Evolutionary conservation across 768 basidiomycete genomes (phyloP), one percentile per base, ranked within the genome.

Genomic region (Kwoniella mangroviensis): DNA sequence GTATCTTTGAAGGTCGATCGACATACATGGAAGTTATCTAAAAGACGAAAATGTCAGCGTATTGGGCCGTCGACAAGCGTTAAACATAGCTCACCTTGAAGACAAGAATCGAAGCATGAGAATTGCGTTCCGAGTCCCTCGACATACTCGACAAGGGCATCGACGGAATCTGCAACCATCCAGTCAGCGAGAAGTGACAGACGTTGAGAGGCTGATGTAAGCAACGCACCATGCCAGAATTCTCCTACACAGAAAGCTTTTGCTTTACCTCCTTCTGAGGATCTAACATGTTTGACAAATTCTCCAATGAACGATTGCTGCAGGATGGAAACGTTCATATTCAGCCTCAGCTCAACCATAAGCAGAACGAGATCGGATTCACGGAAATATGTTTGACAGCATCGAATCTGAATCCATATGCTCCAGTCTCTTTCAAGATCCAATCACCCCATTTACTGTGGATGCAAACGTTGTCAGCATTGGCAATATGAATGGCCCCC

Each of bases 41-140:
- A 28, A 63, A 68, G 57, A 72, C 22, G 24, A 19, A 1, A 12
- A n/a, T 57, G 59, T 49, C 26, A 55, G n/a, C 51, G n/a, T 26
- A 28, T 49, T 26, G 41, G 19, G 43, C 22, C 17, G 40, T 28
- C 12, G 4, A 13, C 49, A 34, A 19, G 1, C 21, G 7, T 22
- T 52, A 24, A 55, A 26, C 40, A 11, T 62, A 21, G 60, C 71
- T 55, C 43, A 76, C 75, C 76, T 66, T 98, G 94, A 22, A 98
- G 85, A 21, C 93, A 92, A 7, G 93, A 92, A 79, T 97, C 94
- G 73, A 97, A 97, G 79, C 96, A 93, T 0, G 93, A 87, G 12
- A 91, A 89, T 90, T 96, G 82, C 42, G 68, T 65, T 62, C 78
- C 82, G 28, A 84, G 73, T 0, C 74, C 63, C 63, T 84, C 83